Evolutionary conservation across 2,329 filamentous ascomycete genomes (phyloP), one percentile per base, ranked within the genome.

Genomic region (Fusarium redolens): DNA sequence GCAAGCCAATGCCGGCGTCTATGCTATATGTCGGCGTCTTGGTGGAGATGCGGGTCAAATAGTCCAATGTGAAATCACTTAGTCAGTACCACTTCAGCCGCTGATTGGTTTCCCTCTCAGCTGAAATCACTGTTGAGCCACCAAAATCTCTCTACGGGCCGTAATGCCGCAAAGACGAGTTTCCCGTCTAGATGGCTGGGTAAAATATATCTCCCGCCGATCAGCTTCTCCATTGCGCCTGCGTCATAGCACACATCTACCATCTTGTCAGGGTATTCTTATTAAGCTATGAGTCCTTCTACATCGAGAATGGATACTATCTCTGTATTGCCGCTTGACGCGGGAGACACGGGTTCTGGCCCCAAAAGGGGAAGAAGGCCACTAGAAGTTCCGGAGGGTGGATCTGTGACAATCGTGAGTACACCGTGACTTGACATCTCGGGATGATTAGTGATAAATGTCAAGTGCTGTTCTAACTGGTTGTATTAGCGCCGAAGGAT

Each of bases 351-450:
- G 10, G 25, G 8, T 0, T 3, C 31, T 3, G 41, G 37, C 0
- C n/a, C 63, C 13, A 66, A 33, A 38, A 40, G 61, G 44, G 64
- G 64, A 45, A 45, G 64, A 28, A 50, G 40, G 7, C 51, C 51
- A 7, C 38, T 60, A 3, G 61, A 67, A 20, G n/a, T 22, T 2
- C 35, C 38, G 2, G 31, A 30, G 14, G 28, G 30, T 9, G 64
- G 38, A 43, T 43, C 64, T 5, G 38, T 67, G 5, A 67, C 51
- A 4, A 60, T 51, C 13, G 64, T 67, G 28, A 40, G 61, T 40
- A 9, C 37, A 4, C 9, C 7, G 3, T 15, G 7, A 31, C 14
- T 9, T 57, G 11, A 20, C 14, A 1, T 12, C 13, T 28, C 15
- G 8, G 22, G 5, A 6, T 35, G 28, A 45, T 37, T 14, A 10